phyloP scores from a whole-genome alignment of 2,329 filamentous ascomycete species.

The Calonectria pteridis region DNA sequence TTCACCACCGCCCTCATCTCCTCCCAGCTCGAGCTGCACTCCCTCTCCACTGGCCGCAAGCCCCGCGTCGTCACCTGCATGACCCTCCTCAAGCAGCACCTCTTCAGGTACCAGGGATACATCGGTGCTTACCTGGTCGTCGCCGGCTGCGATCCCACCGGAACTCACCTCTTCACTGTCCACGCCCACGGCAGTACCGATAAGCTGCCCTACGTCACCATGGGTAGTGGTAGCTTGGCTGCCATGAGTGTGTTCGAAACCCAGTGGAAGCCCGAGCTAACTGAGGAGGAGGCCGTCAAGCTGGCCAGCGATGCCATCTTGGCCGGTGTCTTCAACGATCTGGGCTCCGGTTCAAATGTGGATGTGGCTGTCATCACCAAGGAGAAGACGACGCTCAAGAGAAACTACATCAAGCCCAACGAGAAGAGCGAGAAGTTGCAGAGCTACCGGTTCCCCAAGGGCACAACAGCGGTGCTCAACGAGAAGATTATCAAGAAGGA shows the following conservation, averaged over 20 bases:
- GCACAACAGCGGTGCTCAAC: constrained; percentile 95
- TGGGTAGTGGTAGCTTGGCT: constrained; percentile 95
- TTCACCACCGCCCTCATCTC: constrained; percentile 99
- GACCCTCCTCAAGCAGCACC: constrained; percentile 99
- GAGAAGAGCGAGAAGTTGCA: constrained; percentile 90
- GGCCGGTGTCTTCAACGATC: constrained; percentile 98
- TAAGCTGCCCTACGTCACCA: constrained; percentile 99
- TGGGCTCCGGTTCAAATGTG: constrained; percentile 97
- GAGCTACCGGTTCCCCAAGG: constrained; percentile 90
- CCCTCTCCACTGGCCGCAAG: constrained; percentile 94
- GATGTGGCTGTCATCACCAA: constrained; percentile 95
- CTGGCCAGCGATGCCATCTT: constrained; percentile 89
- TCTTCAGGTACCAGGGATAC: constrained; percentile 98
- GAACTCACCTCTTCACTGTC: constrained; percentile 95
- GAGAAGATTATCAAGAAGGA: constrained; percentile 96
- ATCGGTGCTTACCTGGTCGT: constrained; percentile 98
- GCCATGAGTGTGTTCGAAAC: constrained; percentile 99
- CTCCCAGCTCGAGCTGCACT: constrained; percentile 97
- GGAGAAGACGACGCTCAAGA: constrained; percentile 93
- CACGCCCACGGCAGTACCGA: constrained; percentile 98
- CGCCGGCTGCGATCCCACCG: constrained; percentile 95
- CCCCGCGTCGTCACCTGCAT: constrained; percentile 98
- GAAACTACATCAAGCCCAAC: constrained; percentile 95
- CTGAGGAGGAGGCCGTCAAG: constrained; percentile 83
- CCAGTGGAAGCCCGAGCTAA: constrained; percentile 86